Conservation (phyloP, 2,329 filamentous ascomycete species). For the Alternaria sp. region DNA sequence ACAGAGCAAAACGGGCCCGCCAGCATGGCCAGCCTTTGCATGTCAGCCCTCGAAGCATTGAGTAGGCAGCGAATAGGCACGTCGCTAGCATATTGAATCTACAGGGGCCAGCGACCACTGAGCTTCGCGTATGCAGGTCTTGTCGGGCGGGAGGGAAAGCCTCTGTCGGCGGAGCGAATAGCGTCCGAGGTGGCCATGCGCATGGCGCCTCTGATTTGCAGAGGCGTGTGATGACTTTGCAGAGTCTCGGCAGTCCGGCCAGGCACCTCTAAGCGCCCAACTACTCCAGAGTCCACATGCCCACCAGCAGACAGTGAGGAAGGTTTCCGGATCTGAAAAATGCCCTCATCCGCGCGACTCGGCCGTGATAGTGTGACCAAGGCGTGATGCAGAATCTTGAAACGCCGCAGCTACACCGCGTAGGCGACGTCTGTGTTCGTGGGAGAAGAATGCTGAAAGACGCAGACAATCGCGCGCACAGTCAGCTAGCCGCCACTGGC, state of each 20-base stretch:
- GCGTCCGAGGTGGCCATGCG: constrained; percentile 20
- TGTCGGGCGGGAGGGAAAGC: constrained; percentile 32
- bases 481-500: constrained; percentile 15
- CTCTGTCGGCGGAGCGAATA: constrained; percentile 29
- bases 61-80: constrained; percentile 35
- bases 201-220: constrained; percentile 24
- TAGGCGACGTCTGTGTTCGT: background rate
- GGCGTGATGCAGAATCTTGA: constrained; percentile 27
- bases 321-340: background rate
- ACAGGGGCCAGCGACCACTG: constrained; percentile 39
- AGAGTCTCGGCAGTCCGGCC: constrained; percentile 19
- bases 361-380: constrained; percentile 35
- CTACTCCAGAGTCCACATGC: constrained; percentile 22
- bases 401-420: constrained; percentile 2
- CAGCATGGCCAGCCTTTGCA: constrained; percentile 36
- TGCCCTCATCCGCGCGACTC: constrained; percentile 21
- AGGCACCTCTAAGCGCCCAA: constrained; percentile 40
- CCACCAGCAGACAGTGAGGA: constrained; percentile 7
- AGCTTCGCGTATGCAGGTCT: constrained; percentile 31
- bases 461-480: constrained; percentile 5
- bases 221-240: constrained; percentile 33
- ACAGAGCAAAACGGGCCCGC: constrained; percentile 20
- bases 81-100: constrained; percentile 34
- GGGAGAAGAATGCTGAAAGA: background rate
- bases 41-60: constrained; percentile 34